Evolutionary conservation across 2,329 filamentous ascomycete species (phyloP), one percentile per base, ranked within the genome.

Genomic region (Sarocladiaceae sp.): DNA sequence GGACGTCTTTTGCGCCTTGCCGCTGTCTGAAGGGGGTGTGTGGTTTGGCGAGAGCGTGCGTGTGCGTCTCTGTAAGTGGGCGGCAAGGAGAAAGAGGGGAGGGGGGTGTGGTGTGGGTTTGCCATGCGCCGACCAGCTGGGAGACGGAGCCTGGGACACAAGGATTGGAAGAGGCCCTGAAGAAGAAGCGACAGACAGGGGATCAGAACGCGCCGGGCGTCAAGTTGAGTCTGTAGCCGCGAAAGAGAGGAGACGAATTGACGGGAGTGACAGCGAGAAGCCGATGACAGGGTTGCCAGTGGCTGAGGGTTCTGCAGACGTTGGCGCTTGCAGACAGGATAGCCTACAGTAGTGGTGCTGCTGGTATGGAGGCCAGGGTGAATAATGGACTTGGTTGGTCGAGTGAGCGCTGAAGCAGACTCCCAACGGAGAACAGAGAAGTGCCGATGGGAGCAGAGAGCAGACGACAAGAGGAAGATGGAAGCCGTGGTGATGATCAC

Each of bases 151-250:
- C 28, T 48, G 18, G 44, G 17, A 33, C 40, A 48, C 25, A 20
- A 22, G 40, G 40, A 46, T 46, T 28, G 23, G 25, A 17, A 12
- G 25, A 29, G 40, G 22, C 23, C 40, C 6, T 15, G 29, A 46
- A 28, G 26, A 33, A 33, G 44, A 48, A 48, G 40, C 40, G 40
- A 48, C 26, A 28, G 40, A 22, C 25, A 29, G 28, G 44, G 44
- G 44, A 33, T 5, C 13, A 33, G 44, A 20, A n/a, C 40, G 40
- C 25, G 25, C 40, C 22, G 44, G 44, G 44, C 44, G 44, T 48
- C 44, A 48, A 48, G 26, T 48, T 48, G 44, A 22, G 44, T 48
- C 44, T 48, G 44, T 48, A 48, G 44, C 44, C 44, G 44, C 44
- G 44, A 33, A 48, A 20, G 26, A 48, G 26, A 31, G 23, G 23